Conservation (phyloP, 306 rosid species). For the Cicer bijugum region DNA sequence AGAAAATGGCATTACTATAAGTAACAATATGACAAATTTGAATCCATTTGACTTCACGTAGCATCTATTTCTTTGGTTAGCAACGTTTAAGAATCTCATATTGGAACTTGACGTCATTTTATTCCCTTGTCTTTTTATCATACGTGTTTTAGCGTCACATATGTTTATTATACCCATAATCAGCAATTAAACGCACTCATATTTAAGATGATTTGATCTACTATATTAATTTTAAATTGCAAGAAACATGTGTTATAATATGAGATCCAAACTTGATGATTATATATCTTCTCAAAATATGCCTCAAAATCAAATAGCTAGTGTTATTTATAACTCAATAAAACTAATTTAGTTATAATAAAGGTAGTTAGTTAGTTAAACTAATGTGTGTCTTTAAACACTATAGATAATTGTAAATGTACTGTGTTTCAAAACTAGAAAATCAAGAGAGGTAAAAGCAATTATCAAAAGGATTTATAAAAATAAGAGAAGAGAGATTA, state of each 20-base stretch:
- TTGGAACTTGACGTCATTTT: slow-evolving; percentile 43
- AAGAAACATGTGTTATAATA: slow-evolving; percentile 1
- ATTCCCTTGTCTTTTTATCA: slow-evolving; percentile 19
- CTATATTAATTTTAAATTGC: neutral
- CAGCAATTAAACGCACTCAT: neutral
- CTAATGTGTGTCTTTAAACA: too few relatives aligned
- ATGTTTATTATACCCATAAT: neutral
- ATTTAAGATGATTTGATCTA: neutral
- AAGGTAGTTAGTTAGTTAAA: too few relatives aligned
- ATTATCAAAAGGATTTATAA: too few relatives aligned
- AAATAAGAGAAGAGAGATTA: too few relatives aligned
- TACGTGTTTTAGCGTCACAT: slow-evolving; percentile 35
- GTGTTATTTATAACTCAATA: too few relatives aligned
- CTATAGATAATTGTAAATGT: too few relatives aligned
- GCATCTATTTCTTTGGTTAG: slow-evolving; percentile 26
- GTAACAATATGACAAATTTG: slow-evolving; percentile 32
- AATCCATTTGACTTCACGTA: slow-evolving; percentile 38
- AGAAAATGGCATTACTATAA: neutral
- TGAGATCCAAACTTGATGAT: neutral
- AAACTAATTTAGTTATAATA: too few relatives aligned
- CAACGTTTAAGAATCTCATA: slow-evolving; percentile 4
- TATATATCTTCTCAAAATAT: too few relatives aligned
- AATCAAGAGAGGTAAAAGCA: too few relatives aligned
- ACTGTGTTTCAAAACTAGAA: too few relatives aligned
- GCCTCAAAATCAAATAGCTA: too few relatives aligned